phyloP scores from a whole-genome alignment of 1,139 yeast genomes.

The Protomyces lactucae-debilis region DNA sequence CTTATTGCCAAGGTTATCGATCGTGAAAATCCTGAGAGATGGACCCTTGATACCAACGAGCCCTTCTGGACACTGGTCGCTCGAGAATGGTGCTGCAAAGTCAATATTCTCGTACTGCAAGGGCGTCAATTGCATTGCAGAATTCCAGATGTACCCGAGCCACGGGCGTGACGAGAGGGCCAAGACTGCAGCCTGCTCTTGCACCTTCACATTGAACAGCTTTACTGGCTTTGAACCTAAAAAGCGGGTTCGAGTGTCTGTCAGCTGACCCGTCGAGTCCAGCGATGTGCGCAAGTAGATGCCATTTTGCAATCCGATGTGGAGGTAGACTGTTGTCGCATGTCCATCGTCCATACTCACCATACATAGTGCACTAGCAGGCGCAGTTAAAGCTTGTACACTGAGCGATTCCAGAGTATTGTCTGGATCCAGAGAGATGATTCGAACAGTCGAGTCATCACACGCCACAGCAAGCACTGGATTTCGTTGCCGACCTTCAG shows the following conservation, averaged over 20 bases:
- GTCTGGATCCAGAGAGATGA: constrained; percentile 62
- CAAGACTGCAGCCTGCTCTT: constrained; percentile 38
- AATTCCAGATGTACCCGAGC: constrained; percentile 40
- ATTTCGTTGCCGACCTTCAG: constrained; percentile 49
- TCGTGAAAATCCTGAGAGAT: constrained; percentile 54
- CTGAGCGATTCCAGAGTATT: constrained; percentile 58
- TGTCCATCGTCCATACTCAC: constrained; percentile 40
- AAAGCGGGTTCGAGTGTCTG: constrained; percentile 66
- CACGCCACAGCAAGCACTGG: constrained; percentile 66
- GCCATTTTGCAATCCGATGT: constrained; percentile 80
- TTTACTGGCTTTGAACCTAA: constrained; percentile 63
- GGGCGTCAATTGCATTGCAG: constrained; percentile 38
- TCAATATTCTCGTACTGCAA: constrained; percentile 39
- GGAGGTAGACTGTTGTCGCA: constrained; percentile 44
- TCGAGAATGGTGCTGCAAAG: constrained; percentile 51
- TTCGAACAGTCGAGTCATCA: constrained; percentile 64
- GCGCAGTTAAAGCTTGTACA: constrained; percentile 64
- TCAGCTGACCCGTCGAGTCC: constrained; percentile 61
- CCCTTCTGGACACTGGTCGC: constrained; percentile 60
- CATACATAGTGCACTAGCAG: constrained; percentile 51
- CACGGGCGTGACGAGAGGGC: constrained; percentile 45
- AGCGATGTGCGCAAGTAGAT: constrained; percentile 62
- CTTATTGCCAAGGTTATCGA: constrained; percentile 52
- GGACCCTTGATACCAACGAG: constrained; percentile 58
- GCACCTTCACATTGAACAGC: constrained; percentile 43